These are phyloP conservation scores for Anethum foeniculum DNA, from an alignment of 140 eudicot species.

Conservation along the genomic window DNA sequence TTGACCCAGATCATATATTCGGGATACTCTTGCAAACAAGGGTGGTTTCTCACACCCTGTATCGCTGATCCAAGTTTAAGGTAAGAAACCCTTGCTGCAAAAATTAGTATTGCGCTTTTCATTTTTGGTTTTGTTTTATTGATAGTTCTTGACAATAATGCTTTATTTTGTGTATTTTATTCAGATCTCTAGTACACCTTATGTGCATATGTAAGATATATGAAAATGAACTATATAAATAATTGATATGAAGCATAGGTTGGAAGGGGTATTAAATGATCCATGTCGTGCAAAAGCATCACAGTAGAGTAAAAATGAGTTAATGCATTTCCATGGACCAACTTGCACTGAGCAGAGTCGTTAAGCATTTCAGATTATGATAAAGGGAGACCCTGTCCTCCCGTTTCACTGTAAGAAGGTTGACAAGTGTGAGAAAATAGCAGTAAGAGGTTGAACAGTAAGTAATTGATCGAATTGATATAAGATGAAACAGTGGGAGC, in stretches of 20 bases:
- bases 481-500: background rate
- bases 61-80: slow-evolving; percentile 17
- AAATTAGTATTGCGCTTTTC: background rate
- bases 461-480: no score
- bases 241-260: background rate
- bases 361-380: background rate
- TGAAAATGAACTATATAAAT: background rate
- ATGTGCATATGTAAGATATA: background rate
- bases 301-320: background rate
- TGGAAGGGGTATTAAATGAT: background rate
- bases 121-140: background rate
- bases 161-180: background rate
- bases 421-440: background rate
- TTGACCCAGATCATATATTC: slow-evolving; percentile 7
- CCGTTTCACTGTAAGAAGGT: background rate
- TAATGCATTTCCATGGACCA: background rate
- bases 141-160: background rate
- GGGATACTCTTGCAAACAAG: slow-evolving; percentile 14
- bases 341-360: background rate
- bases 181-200: background rate
- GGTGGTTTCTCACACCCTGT: slow-evolving; percentile 13
- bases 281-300: background rate
- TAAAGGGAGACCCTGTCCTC: background rate
- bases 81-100: background rate
- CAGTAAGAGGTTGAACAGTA: background rate